phyloP scores from a whole-genome alignment of 768 basidiomycete species.

The Trametes punicea region DNA sequence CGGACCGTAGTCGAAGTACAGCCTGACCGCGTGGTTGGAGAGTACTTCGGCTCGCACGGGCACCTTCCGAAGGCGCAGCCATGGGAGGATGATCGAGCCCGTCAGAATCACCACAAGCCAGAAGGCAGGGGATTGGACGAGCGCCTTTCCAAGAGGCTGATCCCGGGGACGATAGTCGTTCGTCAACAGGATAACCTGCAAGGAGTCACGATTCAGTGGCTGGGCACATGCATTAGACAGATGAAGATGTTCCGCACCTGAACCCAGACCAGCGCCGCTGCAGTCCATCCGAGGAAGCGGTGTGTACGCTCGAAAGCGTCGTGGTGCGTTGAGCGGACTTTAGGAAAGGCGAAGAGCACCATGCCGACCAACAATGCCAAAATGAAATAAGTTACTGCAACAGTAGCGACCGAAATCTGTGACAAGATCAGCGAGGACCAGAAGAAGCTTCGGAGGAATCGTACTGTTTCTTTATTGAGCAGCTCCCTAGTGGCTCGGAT shows the following conservation, averaged over 20 bases:
- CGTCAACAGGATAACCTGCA: constrained; percentile 46
- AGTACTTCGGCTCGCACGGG: constrained; percentile 50
- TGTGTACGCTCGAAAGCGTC: constrained; percentile 54
- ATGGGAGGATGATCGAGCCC: constrained; percentile 55
- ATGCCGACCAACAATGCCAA: constrained; percentile 46
- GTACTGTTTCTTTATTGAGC: constrained; percentile 34
- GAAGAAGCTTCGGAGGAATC: constrained; percentile 34
- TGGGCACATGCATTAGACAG: constrained; percentile 17
- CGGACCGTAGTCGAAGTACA: constrained; percentile 59
- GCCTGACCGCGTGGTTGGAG: constrained; percentile 53
- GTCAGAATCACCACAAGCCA: constrained; percentile 57
- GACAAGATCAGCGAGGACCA: constrained; percentile 37
- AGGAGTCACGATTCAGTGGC: constrained; percentile 28
- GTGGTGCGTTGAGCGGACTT: constrained; percentile 44
- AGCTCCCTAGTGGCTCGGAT: constrained; percentile 51
- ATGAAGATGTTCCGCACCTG: constrained; percentile 33
- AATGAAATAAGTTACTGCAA: constrained; percentile 50
- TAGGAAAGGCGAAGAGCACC: constrained; percentile 50
- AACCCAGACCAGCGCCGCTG: constrained; percentile 51
- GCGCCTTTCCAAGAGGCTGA: constrained; percentile 40
- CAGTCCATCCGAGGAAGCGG: constrained; percentile 56
- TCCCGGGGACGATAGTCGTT: constrained; percentile 46
- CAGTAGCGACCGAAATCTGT: constrained; percentile 46
- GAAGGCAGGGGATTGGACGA: constrained; percentile 45
- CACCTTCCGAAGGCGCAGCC: constrained; percentile 56